phyloP scores from a whole-genome alignment of 345 rosid genomes.

The Eucalyptus leucophloia region DNA sequence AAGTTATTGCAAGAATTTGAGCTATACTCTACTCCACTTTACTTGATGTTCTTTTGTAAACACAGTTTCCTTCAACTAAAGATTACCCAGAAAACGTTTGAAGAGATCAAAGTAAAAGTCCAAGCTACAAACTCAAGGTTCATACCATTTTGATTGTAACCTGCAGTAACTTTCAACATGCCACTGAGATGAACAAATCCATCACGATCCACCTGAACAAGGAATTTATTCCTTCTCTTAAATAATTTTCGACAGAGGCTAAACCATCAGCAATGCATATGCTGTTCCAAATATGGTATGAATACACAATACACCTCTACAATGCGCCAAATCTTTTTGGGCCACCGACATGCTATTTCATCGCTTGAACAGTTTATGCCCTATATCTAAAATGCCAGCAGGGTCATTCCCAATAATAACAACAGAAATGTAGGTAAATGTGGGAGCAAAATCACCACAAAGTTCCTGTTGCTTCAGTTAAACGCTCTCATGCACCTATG shows the following conservation, averaged over 20 bases:
- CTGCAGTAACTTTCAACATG: conserved; percentile 41
- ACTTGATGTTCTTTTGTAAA: not conserved
- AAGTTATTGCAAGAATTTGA: not conserved
- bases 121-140: not conserved
- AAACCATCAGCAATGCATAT: not conserved
- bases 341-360: not conserved
- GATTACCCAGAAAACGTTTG: not conserved
- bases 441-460: not conserved
- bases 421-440: not conserved
- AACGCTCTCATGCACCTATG: not conserved
- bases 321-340: not conserved
- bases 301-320: not conserved
- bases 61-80: not conserved
- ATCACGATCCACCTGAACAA: conserved; percentile 25
- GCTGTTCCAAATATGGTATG: not conserved
- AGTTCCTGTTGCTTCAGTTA: not conserved
- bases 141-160: conserved; percentile 47
- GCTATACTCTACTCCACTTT: not conserved
- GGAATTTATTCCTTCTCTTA: not conserved
- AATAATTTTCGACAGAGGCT: not conserved
- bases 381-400: not conserved
- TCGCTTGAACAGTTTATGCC: not conserved
- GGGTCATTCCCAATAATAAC: not conserved
- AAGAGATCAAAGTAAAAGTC: not conserved
- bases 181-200: conserved; percentile 60